A percentile compares a stretch with the other conserved stretches of the same genome.
phyloP scores from a whole-genome alignment of 2,329 filamentous ascomycete genomes.

The Penicillium fuscoglaucum region DNA sequence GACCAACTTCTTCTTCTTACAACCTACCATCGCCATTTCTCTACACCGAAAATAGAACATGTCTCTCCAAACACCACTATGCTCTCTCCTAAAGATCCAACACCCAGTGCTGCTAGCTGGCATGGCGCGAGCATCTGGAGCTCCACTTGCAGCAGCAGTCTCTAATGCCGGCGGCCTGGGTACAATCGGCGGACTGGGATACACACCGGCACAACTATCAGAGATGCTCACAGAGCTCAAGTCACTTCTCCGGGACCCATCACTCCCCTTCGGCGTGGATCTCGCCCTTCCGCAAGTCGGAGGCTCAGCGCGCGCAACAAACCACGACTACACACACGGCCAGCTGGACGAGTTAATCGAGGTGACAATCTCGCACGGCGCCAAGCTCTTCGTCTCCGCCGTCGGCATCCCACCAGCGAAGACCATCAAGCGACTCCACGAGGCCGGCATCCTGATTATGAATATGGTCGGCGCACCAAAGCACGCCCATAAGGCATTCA shows the following conservation, averaged over 20 bases:
- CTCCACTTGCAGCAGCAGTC: slow-evolving; percentile 76
- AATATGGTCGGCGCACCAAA: slow-evolving; percentile 96
- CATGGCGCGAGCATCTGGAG: slow-evolving; percentile 85
- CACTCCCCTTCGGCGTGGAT: slow-evolving; percentile 85
- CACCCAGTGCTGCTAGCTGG: slow-evolving; percentile 91
- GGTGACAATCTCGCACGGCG: slow-evolving; percentile 81
- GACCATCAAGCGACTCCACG: slow-evolving; percentile 75
- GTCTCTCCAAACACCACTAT: slow-evolving; percentile 74
- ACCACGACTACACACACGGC: slow-evolving; percentile 92
- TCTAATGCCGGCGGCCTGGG: slow-evolving; percentile 83
- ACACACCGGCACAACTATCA: slow-evolving; percentile 73
- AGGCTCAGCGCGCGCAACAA: slow-evolving; percentile 79
- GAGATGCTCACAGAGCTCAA: slow-evolving; percentile 84
- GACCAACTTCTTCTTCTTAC: not conserved
- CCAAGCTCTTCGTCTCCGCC: slow-evolving; percentile 80
- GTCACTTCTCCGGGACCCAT: slow-evolving; percentile 63
- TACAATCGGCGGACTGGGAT: slow-evolving; percentile 63
- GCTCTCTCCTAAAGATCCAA: slow-evolving; percentile 73
- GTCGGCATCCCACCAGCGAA: slow-evolving; percentile 78
- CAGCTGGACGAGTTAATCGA: slow-evolving; percentile 85
- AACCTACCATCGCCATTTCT: not conserved
- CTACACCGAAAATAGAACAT: slow-evolving; percentile 19
- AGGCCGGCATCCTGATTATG: slow-evolving; percentile 81
- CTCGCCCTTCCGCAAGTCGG: slow-evolving; percentile 89
- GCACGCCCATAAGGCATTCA: slow-evolving; percentile 84